Percentiles rank a stretch among this genome's conserved stretches.
phyloP scores from a whole-genome alignment of 2,329 filamentous ascomycete species.

The Fusarium penzigii region DNA sequence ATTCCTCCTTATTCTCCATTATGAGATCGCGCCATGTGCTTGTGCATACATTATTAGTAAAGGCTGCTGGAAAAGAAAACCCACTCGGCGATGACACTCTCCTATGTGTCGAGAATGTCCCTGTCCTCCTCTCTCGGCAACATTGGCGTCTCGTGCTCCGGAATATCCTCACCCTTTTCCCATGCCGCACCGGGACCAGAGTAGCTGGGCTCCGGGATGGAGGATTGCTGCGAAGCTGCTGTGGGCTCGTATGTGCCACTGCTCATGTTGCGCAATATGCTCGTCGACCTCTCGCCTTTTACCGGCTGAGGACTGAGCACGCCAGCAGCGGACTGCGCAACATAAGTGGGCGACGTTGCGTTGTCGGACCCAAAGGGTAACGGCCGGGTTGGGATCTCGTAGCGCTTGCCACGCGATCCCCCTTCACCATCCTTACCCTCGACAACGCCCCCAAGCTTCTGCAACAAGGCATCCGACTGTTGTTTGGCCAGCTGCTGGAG shows the following conservation, averaged over 20 bases:
- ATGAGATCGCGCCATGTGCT: slow-evolving; percentile 3
- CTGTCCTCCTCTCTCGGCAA: slow-evolving; percentile 42
- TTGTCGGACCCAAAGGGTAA: slow-evolving; percentile 56
- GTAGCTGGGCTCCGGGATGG: slow-evolving; percentile 48
- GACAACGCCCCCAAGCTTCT: slow-evolving; percentile 47
- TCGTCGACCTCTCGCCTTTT: slow-evolving; percentile 40
- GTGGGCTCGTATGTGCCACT: slow-evolving; percentile 19
- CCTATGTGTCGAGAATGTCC: slow-evolving; percentile 43
- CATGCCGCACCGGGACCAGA: slow-evolving; percentile 51
- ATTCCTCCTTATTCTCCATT: slow-evolving; percentile 15
- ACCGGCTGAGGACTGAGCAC: slow-evolving; percentile 45
- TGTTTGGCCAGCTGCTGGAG: slow-evolving; percentile 69
- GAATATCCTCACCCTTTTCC: slow-evolving; percentile 50
- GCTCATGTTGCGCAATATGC: slow-evolving; percentile 35
- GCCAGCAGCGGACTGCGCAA: slow-evolving; percentile 27
- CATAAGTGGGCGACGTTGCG: slow-evolving; percentile 29
- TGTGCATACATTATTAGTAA: slow-evolving; percentile 7
- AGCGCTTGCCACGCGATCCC: slow-evolving; percentile 33
- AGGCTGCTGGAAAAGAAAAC: slow-evolving; percentile 2
- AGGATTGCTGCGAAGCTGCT: slow-evolving; percentile 14
- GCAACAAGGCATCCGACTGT: slow-evolving; percentile 63
- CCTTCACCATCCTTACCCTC: slow-evolving; percentile 25
- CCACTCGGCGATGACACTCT: slow-evolving; percentile 11
- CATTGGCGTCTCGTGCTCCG: slow-evolving; percentile 38
- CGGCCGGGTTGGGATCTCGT: slow-evolving; percentile 49